Conservation (phyloP, 2,329 filamentous ascomycete genomes). For the Stachybotrys elegans region DNA sequence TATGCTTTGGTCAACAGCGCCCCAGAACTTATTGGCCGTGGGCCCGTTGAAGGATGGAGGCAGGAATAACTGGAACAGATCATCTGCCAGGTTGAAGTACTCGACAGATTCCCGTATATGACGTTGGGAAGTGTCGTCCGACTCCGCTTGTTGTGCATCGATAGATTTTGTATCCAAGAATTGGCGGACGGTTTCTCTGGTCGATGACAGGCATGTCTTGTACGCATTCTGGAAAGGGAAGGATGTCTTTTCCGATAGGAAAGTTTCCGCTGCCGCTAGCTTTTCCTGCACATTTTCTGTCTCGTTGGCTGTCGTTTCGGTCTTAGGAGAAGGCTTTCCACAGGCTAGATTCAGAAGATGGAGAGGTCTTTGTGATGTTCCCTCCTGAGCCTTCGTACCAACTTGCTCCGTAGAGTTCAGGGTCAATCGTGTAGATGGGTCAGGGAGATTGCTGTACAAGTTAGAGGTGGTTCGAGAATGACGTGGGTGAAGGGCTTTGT, state of each 20-base stretch:
- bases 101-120: slow-evolving; percentile 16
- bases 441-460: too few species aligned
- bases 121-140: neutral
- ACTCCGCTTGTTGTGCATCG: slow-evolving; percentile 9
- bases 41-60: slow-evolving; percentile 28
- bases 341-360: too few species aligned
- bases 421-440: too few species aligned
- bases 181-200: slow-evolving; percentile 17
- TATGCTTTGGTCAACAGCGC: slow-evolving; percentile 27
- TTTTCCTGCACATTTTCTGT: slow-evolving; percentile 19
- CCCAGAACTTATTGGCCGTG: slow-evolving; percentile 39
- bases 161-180: slow-evolving; percentile 17
- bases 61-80: slow-evolving; percentile 37
- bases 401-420: too few species aligned
- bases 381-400: too few species aligned
- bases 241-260: slow-evolving; percentile 18
- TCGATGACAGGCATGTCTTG: slow-evolving; percentile 15
- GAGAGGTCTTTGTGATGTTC: too few species aligned
- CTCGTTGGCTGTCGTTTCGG: too few species aligned
- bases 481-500: too few species aligned
- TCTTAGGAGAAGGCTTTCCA: too few species aligned
- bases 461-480: too few species aligned
- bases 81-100: slow-evolving; percentile 34
- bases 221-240: slow-evolving; percentile 23
- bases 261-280: slow-evolving; percentile 20